Evolutionary conservation across 139 green algal genomes (phyloP).

Genomic region (Marvania coccoides): DNA sequence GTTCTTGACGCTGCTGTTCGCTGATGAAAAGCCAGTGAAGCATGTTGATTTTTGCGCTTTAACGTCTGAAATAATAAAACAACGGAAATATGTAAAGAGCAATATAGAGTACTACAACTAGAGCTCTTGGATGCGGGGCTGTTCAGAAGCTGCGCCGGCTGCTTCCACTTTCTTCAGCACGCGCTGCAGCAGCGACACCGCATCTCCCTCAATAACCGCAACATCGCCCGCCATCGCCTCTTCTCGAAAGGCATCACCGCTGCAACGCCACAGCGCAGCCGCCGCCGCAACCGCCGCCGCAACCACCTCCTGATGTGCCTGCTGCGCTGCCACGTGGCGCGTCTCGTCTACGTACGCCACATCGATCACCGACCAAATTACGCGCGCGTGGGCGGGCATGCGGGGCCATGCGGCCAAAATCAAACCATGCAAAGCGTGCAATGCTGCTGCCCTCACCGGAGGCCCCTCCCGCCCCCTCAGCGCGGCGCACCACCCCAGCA

Average conservation of each 20-base stretch:
- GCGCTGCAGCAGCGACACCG: no score
- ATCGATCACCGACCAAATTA: slow-evolving; percentile 21
- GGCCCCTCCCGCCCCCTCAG: slow-evolving; percentile 11
- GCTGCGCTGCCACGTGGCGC: not conserved
- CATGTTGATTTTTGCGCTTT: no score
- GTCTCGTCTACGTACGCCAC: not conserved
- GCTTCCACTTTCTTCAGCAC: no score
- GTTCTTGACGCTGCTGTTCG: no score
- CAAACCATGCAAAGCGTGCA: slow-evolving; percentile 14
- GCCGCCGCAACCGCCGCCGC: not conserved
- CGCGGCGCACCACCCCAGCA: slow-evolving; percentile 27
- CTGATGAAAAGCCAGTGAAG: no score
- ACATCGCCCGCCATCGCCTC: not conserved
- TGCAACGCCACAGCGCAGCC: not conserved
- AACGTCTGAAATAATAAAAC: no score
- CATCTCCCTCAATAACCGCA: not conserved
- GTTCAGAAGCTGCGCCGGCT: no score
- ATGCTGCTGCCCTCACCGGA: slow-evolving; percentile 22
- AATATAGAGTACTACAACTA: no score
- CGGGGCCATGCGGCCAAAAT: slow-evolving; percentile 36
- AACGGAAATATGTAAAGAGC: no score
- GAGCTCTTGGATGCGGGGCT: no score
- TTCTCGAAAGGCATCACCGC: not conserved
- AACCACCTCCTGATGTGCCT: not conserved
- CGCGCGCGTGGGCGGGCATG: slow-evolving; percentile 23